phyloP scores from a whole-genome alignment of 2,329 filamentous ascomycete species.

The Uncinocarpus reesii region DNA sequence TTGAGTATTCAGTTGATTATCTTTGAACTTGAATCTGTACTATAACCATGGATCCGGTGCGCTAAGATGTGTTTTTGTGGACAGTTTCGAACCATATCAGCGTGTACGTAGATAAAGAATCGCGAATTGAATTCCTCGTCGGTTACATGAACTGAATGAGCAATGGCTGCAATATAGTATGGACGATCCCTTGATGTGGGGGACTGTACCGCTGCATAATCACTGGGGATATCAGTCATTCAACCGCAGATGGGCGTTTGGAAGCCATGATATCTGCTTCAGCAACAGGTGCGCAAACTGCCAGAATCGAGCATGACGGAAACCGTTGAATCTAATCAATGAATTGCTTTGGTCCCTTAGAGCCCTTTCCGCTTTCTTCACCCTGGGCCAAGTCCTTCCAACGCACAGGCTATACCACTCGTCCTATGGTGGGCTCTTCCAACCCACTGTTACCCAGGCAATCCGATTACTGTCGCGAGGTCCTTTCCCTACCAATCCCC shows the following conservation, averaged over 20 bases:
- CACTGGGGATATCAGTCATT: slow-evolving; percentile 51
- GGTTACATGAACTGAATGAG: slow-evolving; percentile 11
- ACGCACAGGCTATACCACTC: slow-evolving; percentile 76
- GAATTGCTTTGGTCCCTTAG: slow-evolving; percentile 38
- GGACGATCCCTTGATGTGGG: slow-evolving; percentile 93
- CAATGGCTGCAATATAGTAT: slow-evolving; percentile 47
- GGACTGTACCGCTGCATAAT: slow-evolving; percentile 67
- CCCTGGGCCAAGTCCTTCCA: slow-evolving; percentile 77
- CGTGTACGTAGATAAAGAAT: slow-evolving; percentile 55
- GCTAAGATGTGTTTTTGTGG: slow-evolving; percentile 9
- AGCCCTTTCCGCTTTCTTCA: slow-evolving; percentile 67
- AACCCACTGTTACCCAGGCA: slow-evolving; percentile 77
- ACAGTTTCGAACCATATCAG: slow-evolving; percentile 79
- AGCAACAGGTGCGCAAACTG: slow-evolving; percentile 56
- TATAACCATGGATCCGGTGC: slow-evolving; percentile 11
- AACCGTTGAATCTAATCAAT: neutral
- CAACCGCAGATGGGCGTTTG: slow-evolving; percentile 79
- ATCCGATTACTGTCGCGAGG: slow-evolving; percentile 69
- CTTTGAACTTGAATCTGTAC: neutral
- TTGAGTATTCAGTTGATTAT: neutral
- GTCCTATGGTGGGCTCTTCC: slow-evolving; percentile 70
- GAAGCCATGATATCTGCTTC: slow-evolving; percentile 93
- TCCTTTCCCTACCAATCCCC: slow-evolving; percentile 44
- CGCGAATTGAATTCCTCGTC: slow-evolving; percentile 12
- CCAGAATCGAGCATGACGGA: neutral